These are phyloP conservation scores for Beverwykella pulmonaria DNA, from an alignment of 495 filamentous ascomycete genomes.

Conservation along the genomic window DNA sequence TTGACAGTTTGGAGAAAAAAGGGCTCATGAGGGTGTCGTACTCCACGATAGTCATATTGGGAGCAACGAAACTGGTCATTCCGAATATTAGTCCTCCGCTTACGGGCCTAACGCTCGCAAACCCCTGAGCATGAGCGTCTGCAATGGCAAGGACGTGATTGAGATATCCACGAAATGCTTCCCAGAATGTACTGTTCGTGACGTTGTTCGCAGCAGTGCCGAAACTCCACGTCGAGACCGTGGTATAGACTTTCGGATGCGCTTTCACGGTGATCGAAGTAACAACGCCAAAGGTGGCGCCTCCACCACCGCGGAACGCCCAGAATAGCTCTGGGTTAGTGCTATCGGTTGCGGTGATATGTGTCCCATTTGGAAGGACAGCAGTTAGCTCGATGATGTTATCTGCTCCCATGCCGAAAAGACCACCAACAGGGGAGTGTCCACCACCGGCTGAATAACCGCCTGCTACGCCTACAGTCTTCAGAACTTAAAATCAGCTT, in stretches of 20 bases:
- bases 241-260: constrained; percentile 17
- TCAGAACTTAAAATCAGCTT: neutral
- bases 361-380: constrained; percentile 16
- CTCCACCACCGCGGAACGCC: constrained; percentile 33
- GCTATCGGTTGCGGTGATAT: constrained; percentile 4
- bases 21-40: constrained; percentile 11
- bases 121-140: neutral
- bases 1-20: constrained; percentile 9
- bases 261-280: constrained; percentile 23
- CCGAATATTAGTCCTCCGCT: neutral
- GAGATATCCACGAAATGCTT: constrained; percentile 1
- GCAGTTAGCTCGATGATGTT: constrained; percentile 12
- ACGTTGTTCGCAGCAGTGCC: neutral
- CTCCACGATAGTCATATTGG: constrained; percentile 4
- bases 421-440: constrained; percentile 15
- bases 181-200: constrained; percentile 13
- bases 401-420: constrained; percentile 32
- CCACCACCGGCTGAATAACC: constrained; percentile 29
- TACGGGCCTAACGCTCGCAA: neutral
- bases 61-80: constrained; percentile 18
- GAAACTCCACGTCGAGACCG: constrained; percentile 8
- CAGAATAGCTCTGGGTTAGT: constrained; percentile 30
- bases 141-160: neutral
- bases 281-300: constrained; percentile 29
- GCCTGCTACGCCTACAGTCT: constrained; percentile 33